Evolutionary conservation across 2,329 filamentous ascomycete genomes (phyloP).

Genomic region (Paradendryphiella salina): DNA sequence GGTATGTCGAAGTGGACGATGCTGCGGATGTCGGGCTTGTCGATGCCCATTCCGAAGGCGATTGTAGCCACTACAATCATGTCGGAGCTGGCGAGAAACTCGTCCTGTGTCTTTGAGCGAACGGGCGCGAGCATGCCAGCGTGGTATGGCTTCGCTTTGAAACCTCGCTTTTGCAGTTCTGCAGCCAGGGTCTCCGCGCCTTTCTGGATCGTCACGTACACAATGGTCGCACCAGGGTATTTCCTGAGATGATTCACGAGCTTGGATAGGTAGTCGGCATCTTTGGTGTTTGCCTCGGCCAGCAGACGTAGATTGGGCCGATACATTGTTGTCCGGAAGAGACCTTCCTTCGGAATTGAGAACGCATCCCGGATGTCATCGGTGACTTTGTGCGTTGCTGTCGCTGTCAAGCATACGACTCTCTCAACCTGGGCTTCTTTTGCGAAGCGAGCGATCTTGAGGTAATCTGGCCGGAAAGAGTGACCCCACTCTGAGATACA

Average conservation of each 20-base stretch:
- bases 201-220: constrained; percentile 64
- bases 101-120: constrained; percentile 70
- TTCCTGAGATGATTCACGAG: constrained; percentile 56
- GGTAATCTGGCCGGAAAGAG: constrained; percentile 91
- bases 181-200: constrained; percentile 65
- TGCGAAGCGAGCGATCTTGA: constrained; percentile 72
- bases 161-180: constrained; percentile 64
- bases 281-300: constrained; percentile 64
- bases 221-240: constrained; percentile 60
- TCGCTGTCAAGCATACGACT: constrained; percentile 77
- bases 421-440: constrained; percentile 84
- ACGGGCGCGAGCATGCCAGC: constrained; percentile 69
- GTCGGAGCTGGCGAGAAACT: constrained; percentile 76
- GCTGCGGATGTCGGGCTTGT: constrained; percentile 93
- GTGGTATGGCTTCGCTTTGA: constrained; percentile 81
- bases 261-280: constrained; percentile 74
- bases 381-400: constrained; percentile 77
- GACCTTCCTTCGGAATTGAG: constrained; percentile 70
- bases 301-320: constrained; percentile 61
- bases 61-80: constrained; percentile 96
- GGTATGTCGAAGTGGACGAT: constrained; percentile 91
- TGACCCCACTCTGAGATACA: constrained; percentile 98
- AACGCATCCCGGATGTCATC: constrained; percentile 83
- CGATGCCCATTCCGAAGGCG: constrained; percentile 98
- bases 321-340: constrained; percentile 64